Percentiles rank a stretch among this genome's conserved stretches.
These are phyloP conservation scores for Phanerochaete carnosa DNA, from an alignment of 768 basidiomycete species.

Conservation along the genomic window DNA sequence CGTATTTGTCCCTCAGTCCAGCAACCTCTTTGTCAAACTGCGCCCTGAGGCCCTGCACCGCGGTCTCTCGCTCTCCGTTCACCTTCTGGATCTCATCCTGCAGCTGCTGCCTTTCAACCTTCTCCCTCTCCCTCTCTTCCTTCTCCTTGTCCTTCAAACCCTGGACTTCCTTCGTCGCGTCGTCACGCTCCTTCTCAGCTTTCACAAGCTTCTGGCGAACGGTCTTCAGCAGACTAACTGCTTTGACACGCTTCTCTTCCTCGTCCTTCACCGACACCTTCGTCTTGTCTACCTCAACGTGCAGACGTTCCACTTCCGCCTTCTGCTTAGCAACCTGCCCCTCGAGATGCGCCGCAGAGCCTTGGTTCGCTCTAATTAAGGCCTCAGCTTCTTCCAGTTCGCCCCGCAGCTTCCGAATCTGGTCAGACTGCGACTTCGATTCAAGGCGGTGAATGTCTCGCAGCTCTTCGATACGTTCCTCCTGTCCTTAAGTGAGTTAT, in stretches of 20 bases:
- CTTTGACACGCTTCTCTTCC: slow-evolving; percentile 95
- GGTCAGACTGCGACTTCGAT: slow-evolving; percentile 70
- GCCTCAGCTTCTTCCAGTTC: slow-evolving; percentile 73
- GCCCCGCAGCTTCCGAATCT: slow-evolving; percentile 64
- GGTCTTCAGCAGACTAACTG: slow-evolving; percentile 88
- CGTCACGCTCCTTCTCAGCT: slow-evolving; percentile 91
- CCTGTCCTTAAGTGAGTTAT: slow-evolving; percentile 56
- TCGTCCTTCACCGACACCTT: slow-evolving; percentile 80
- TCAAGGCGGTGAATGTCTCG: slow-evolving; percentile 82
- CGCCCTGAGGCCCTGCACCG: slow-evolving; percentile 51
- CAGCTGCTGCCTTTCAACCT: slow-evolving; percentile 42
- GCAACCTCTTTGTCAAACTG: slow-evolving; percentile 75
- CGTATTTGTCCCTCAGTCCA: slow-evolving; percentile 58
- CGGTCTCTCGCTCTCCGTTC: slow-evolving; percentile 62
- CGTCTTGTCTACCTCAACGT: slow-evolving; percentile 57
- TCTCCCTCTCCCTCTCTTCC: slow-evolving; percentile 53
- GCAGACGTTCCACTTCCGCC: slow-evolving; percentile 55
- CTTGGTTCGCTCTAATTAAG: slow-evolving; percentile 57
- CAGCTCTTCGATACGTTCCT: slow-evolving; percentile 79
- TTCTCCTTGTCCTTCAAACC: slow-evolving; percentile 50
- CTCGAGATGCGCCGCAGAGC: slow-evolving; percentile 44
- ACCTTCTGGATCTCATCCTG: slow-evolving; percentile 61
- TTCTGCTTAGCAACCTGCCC: slow-evolving; percentile 48
- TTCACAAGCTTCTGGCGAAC: slow-evolving; percentile 97
- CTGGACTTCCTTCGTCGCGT: slow-evolving; percentile 56